Evolutionary conservation across 169 alveolate species (phyloP).

Genomic region (Cyclospora cayetanensis): DNA sequence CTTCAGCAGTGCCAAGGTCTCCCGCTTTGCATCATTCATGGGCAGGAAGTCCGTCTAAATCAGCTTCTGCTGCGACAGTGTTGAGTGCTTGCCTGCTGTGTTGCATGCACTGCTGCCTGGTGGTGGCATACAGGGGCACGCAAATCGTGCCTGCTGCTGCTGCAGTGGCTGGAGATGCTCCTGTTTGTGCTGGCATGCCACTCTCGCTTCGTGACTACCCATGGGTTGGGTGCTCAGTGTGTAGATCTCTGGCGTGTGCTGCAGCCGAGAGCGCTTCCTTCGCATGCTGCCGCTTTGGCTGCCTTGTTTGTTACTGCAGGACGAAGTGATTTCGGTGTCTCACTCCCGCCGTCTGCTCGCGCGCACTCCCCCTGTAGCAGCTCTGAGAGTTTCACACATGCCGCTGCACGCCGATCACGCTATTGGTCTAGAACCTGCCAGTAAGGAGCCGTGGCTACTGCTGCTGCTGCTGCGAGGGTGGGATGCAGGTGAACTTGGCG

Average conservation of each 20-base stretch:
- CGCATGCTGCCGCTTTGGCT: neutral
- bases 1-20: neutral
- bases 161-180: neutral
- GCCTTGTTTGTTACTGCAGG: neutral
- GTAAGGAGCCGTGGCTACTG: neutral
- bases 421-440: neutral
- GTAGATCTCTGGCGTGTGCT: neutral
- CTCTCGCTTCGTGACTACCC: neutral
- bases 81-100: neutral
- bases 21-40: slow-evolving; percentile 54
- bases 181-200: neutral
- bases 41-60: neutral
- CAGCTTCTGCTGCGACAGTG: neutral
- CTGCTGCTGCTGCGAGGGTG: neutral
- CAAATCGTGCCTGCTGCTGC: neutral
- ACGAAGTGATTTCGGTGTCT: slow-evolving; percentile 23
- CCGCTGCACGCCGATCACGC: neutral
- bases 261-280: neutral
- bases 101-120: neutral
- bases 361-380: neutral
- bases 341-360: slow-evolving; percentile 2
- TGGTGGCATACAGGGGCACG: neutral
- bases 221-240: neutral
- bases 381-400: slow-evolving; percentile 25
- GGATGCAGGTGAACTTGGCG: neutral